Conservation (phyloP, 495 filamentous ascomycete genomes). For the Aspergillus mulundensis region DNA sequence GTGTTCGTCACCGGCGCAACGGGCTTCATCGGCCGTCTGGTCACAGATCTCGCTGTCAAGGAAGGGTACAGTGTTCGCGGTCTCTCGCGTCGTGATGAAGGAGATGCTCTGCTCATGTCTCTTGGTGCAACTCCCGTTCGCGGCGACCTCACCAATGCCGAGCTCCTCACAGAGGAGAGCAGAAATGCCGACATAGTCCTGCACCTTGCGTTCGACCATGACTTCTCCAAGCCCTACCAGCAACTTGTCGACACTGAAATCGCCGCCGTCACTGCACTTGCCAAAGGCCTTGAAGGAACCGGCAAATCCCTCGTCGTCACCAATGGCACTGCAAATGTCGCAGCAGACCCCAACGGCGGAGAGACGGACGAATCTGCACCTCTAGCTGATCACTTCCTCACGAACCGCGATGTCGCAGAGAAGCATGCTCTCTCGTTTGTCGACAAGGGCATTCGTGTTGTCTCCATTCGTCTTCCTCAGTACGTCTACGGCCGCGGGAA, state of each 20-base stretch:
- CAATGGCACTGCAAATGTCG: constrained; percentile 35
- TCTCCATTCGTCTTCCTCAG: constrained; percentile 39
- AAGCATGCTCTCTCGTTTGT: constrained; percentile 21
- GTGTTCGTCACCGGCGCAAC: constrained; percentile 48
- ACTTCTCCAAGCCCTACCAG: constrained; percentile 34
- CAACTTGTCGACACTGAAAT: constrained; percentile 27
- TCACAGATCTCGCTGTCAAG: constrained; percentile 37
- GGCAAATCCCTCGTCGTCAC: constrained; percentile 34
- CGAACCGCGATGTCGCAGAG: constrained; percentile 30
- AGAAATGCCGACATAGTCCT: constrained; percentile 37
- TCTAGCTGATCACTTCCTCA: constrained; percentile 11
- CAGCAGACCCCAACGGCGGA: constrained; percentile 18
- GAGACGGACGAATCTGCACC: constrained; percentile 30
- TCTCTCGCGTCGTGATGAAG: constrained; percentile 36
- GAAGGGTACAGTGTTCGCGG: constrained; percentile 40
- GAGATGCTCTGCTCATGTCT: constrained; percentile 24
- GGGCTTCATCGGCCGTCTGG: constrained; percentile 43
- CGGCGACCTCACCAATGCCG: constrained; percentile 36
- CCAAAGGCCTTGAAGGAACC: constrained; percentile 7
- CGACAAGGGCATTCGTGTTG: constrained; percentile 29
- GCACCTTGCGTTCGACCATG: constrained; percentile 44
- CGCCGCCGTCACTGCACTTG: constrained; percentile 36
- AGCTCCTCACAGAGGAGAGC: constrained; percentile 32
- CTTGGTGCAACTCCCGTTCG: constrained; percentile 30
- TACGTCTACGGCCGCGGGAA: constrained; percentile 39